Evolutionary conservation across 768 basidiomycete species (phyloP).

Genomic region (Russula abietina): DNA sequence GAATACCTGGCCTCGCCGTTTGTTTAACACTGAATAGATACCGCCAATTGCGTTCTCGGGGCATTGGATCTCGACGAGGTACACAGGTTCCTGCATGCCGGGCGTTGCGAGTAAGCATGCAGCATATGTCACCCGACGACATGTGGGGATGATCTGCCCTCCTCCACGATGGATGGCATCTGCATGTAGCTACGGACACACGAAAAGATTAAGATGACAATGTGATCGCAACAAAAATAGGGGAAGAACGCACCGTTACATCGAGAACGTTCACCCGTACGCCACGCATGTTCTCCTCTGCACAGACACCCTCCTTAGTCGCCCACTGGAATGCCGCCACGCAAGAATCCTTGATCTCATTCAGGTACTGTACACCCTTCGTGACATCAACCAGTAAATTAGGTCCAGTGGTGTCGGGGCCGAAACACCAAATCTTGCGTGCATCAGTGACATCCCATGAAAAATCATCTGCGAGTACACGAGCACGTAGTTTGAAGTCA

Average conservation of each 20-base stretch:
- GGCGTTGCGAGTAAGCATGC: slow-evolving; percentile 90
- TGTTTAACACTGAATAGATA: slow-evolving; percentile 92
- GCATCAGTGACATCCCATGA: slow-evolving; percentile 99
- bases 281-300: slow-evolving; percentile 99
- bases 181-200: slow-evolving; percentile 67
- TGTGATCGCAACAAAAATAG: neutral
- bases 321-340: slow-evolving; percentile 99
- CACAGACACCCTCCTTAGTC: slow-evolving; percentile 94
- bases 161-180: slow-evolving; percentile 99
- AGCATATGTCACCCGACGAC: slow-evolving; percentile 94
- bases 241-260: slow-evolving; percentile 64
- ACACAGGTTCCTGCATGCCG: slow-evolving; percentile 92
- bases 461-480: slow-evolving; percentile 90
- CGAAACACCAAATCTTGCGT: slow-evolving; percentile 99
- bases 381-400: slow-evolving; percentile 97
- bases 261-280: slow-evolving; percentile 93
- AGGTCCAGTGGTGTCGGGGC: slow-evolving; percentile 94
- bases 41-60: slow-evolving; percentile 97
- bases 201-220: neutral
- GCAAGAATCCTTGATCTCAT: slow-evolving; percentile 99
- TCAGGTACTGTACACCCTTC: slow-evolving; percentile 98
- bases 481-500: slow-evolving; percentile 95
- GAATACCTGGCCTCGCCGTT: slow-evolving; percentile 97
- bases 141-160: slow-evolving; percentile 96
- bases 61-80: slow-evolving; percentile 97